Base-by-base conservation (phyloP, 1,284 basidiomycete species). In the Tilletia caries region DNA sequence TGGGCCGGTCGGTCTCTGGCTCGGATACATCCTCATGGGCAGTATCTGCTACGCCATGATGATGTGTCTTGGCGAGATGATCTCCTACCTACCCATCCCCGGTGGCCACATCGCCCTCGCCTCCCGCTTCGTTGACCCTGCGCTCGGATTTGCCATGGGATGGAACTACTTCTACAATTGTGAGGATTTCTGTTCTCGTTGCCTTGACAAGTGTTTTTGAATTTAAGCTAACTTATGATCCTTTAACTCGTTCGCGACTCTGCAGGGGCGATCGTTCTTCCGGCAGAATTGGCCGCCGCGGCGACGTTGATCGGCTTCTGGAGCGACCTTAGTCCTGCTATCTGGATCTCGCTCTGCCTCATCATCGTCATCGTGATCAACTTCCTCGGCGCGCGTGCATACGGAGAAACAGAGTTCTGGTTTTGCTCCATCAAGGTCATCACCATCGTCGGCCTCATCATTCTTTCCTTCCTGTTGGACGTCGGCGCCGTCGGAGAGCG, bases 91-190 rank as follows among this genome's bases (percentile, higher is more conserved):
- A 50, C 84, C 85, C 48, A 85, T 87, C 71, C 73, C 86, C 64
- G 90, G 89, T 71, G 89, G 92, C 4, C 92, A 92, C 82, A 91
- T 93, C 82, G 89, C 88, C 65, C 86, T 93, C 48, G 90, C 92
- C 3, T 88, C 88, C 73, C 89, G 91, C 52, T 92, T 92, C 80
- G 89, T 92, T 32, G 89, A 92, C 78, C 89, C 90, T 4, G 90
- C 91, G 1, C 86, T 93, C 70, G 89, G 89, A 0, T 79, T 81
- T 52, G 73, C 79, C 88, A 54, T 82, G 87, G 58, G 90, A 87
- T 69, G 88, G 91, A 18, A 85, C 91, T 88, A 91, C 91, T 74
- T 74, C 73, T 76, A 73, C 72, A 70, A 60, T 20, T 58, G 52
- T 27, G n/a, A 32, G 20, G 29, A 13, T 6, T 27, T 23, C 6